Evolutionary conservation across 192 early-diverging fungal species (phyloP).

Genomic region (Backusella liffmaniae): DNA sequence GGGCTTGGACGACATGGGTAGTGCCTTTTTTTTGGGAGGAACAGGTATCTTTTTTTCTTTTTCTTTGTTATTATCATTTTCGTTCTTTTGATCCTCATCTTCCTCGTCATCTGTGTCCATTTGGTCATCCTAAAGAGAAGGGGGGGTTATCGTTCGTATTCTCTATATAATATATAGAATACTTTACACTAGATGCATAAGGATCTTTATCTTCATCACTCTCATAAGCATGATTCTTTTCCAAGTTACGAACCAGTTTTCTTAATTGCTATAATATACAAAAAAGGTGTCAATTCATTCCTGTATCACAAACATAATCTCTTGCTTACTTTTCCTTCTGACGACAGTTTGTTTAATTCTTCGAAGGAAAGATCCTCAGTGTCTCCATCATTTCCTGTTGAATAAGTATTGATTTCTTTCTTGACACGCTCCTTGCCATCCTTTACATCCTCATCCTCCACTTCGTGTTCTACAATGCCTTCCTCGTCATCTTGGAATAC

Average conservation of each 20-base stretch:
- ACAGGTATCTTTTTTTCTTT: conserved; percentile 24
- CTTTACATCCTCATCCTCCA: conserved; percentile 63
- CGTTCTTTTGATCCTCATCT: conserved; percentile 20
- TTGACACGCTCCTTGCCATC: conserved; percentile 48
- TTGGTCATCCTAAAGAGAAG: background rate
- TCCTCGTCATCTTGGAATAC: conserved; percentile 85
- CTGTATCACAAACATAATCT: too few relatives aligned
- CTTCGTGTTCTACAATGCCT: conserved; percentile 63
- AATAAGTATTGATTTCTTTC: conserved; percentile 41
- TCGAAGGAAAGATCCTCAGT: conserved; percentile 40
- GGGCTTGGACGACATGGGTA: conserved; percentile 18
- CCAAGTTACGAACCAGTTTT: conserved; percentile 62
- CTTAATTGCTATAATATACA: conserved; percentile 51
- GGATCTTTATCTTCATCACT: conserved; percentile 58
- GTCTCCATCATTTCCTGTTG: conserved; percentile 29
- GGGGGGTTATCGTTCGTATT: too few relatives aligned
- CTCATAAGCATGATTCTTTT: conserved; percentile 63
- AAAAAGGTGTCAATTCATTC: background rate
- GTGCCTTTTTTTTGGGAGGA: conserved; percentile 16
- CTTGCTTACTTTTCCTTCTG: conserved; percentile 35
- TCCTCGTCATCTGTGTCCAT: conserved; percentile 17
- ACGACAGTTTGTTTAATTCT: conserved; percentile 20
- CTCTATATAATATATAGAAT: background rate
- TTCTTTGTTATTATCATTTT: conserved; percentile 15
- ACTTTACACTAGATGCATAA: conserved; percentile 51